phyloP scores from a whole-genome alignment of 805 yeast species.

The Vanderwaltozyma polyspora region DNA sequence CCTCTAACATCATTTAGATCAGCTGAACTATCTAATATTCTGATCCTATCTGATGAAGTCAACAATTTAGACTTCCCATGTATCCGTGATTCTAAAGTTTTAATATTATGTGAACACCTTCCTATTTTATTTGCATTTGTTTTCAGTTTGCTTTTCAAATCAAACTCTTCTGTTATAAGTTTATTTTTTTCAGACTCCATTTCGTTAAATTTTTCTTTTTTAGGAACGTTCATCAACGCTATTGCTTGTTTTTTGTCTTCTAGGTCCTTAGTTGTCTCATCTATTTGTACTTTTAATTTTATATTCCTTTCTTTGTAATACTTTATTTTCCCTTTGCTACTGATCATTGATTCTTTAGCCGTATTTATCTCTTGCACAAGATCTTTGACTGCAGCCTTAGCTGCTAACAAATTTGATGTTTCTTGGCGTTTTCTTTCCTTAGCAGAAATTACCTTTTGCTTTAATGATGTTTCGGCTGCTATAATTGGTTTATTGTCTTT shows the following conservation, averaged over 20 bases:
- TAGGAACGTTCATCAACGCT: conserved; percentile 8
- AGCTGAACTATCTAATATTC: conserved; percentile 30
- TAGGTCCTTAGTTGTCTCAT: conserved; percentile 5
- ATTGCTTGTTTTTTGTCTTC: conserved; percentile 5
- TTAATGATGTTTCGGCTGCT: conserved; percentile 22
- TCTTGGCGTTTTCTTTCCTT: conserved; percentile 6
- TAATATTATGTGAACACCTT: conserved; percentile 32
- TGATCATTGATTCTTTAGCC: conserved; percentile 9
- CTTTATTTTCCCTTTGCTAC: conserved; percentile 9
- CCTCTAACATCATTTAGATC: conserved; percentile 25
- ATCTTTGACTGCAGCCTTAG: conserved; percentile 1
- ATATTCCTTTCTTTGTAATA: conserved; percentile 15
- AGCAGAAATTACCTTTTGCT: conserved; percentile 19
- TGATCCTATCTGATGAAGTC: conserved; percentile 41
- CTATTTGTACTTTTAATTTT: conserved; percentile 10
- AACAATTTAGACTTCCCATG: conserved; percentile 29
- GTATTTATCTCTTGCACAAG: conserved; percentile 10
- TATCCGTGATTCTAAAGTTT: conserved; percentile 27
- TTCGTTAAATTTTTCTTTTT: conserved; percentile 8
- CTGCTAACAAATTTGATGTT: too few relatives aligned
- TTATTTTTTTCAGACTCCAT: conserved; percentile 15
- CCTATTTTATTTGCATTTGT: conserved; percentile 27
- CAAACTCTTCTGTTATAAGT: conserved; percentile 12
- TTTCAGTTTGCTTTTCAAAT: conserved; percentile 16
- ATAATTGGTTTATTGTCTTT: conserved; percentile 20